Evolutionary conservation across 2,329 filamentous ascomycete species (phyloP), one percentile per base, ranked within the genome.

Genomic region (Pseudogymnoascus sp.): DNA sequence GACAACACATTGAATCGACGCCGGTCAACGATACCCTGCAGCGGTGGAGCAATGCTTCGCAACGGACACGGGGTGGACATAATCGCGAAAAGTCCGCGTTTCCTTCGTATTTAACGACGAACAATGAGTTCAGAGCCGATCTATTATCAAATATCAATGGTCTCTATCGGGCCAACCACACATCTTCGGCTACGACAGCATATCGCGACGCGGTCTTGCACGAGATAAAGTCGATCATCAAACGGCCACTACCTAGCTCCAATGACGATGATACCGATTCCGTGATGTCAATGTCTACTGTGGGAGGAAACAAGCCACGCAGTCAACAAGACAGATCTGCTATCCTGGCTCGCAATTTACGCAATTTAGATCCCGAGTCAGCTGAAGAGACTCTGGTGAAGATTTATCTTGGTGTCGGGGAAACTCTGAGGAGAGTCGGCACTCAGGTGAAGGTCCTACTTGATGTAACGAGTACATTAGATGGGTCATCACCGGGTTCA

Each of bases 401-500:
- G 64, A 89, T 96, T 14, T 99, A 98, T 72, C 89, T 92, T 16
- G 87, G 90, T 36, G 88, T 97, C 7, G 89, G 93, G 3, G 95
- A 99, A 77, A 90, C 90, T 3, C 75, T 99, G 60, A 83, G 95
- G 64, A 84, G 95, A 71, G 79, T 97, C 6, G 92, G 91, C 16
- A 93, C 92, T 0, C 93, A 98, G 74, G 90, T 95, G 63, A 99
- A 99, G 75, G 87, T 98, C 8, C 78, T 99, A n/a, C 81, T 99
- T 8, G 95, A 99, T 75, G 90, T 96, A 19, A 95, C 93, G 0
- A 96, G 92, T 73, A 88, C 85, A 11, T 81, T 90, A 62, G 80
- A 83, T 13, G 78, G 81, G 37, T 73, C 68, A 21, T 64, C 69
- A 65, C 68, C 76, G 10, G 48, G 45, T 25, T 60, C 48, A 8